Conservation (phyloP, 495 filamentous ascomycete species). For the Talaromyces nanjingensis region DNA sequence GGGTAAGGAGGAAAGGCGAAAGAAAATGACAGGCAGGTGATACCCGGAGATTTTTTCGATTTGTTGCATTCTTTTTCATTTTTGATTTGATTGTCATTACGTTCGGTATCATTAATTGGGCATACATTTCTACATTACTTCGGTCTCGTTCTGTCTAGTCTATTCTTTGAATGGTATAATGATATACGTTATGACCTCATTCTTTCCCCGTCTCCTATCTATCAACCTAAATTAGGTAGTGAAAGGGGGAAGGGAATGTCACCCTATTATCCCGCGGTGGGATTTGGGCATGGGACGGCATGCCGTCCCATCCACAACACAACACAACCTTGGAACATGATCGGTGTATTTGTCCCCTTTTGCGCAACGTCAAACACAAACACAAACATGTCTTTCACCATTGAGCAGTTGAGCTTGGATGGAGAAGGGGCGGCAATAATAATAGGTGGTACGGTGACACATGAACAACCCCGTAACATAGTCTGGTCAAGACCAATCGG, state of each 20-base stretch:
- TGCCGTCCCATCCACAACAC: background rate
- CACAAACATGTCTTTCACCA: background rate
- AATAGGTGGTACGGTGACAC: background rate
- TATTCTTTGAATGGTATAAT: background rate
- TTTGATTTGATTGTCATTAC: slow-evolving; percentile 4
- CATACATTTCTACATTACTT: slow-evolving; percentile 9
- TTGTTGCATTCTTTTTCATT: background rate
- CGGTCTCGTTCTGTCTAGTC: background rate
- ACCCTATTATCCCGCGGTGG: background rate
- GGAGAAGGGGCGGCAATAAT: background rate
- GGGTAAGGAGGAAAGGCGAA: background rate
- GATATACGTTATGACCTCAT: background rate
- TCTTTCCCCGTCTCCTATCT: background rate
- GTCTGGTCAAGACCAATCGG: background rate
- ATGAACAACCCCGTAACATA: background rate
- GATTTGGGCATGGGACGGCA: background rate
- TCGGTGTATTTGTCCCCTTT: background rate
- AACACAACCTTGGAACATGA: background rate
- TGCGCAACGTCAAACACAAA: background rate
- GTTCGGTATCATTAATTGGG: slow-evolving; percentile 12
- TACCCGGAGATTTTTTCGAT: background rate
- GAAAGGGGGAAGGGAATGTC: background rate
- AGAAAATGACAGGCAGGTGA: slow-evolving; percentile 11
- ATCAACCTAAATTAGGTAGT: background rate
- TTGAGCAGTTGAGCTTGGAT: background rate